Conservation (phyloP, 495 filamentous ascomycete genomes). For the Stereocaulon alpinum region DNA sequence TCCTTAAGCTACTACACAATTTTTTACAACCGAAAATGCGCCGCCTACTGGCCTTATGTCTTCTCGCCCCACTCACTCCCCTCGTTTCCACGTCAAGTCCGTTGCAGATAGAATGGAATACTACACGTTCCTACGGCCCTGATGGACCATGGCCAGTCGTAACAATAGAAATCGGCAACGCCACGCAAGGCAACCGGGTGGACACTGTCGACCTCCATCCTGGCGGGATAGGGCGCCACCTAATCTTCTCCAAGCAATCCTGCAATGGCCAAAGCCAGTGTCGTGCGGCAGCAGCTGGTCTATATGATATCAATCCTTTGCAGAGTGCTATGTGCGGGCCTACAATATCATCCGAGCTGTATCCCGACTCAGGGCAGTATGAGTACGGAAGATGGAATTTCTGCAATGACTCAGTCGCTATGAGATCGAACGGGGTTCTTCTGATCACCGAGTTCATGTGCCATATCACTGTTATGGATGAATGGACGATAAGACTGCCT, state of each 20-base stretch:
- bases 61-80: neutral
- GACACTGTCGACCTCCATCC: slow-evolving; percentile 4
- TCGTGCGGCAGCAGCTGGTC: neutral
- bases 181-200: neutral
- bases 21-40: no score
- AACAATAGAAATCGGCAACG: slow-evolving; percentile 4
- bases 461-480: neutral
- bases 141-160: slow-evolving; percentile 16
- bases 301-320: slow-evolving; percentile 2
- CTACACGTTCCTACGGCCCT: slow-evolving; percentile 8
- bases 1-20: no score
- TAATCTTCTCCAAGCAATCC: neutral
- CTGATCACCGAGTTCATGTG: neutral
- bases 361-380: no score
- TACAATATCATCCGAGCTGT: neutral
- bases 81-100: neutral
- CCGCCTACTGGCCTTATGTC: no score
- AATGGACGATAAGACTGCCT: neutral
- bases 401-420: neutral
- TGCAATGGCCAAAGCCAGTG: neutral
- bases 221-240: neutral
- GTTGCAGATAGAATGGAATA: neutral
- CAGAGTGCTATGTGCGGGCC: neutral
- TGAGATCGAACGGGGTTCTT: no score
- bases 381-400: no score